Conservation (phyloP, 208 protist genomes). For the Trypanosoma caninum region DNA sequence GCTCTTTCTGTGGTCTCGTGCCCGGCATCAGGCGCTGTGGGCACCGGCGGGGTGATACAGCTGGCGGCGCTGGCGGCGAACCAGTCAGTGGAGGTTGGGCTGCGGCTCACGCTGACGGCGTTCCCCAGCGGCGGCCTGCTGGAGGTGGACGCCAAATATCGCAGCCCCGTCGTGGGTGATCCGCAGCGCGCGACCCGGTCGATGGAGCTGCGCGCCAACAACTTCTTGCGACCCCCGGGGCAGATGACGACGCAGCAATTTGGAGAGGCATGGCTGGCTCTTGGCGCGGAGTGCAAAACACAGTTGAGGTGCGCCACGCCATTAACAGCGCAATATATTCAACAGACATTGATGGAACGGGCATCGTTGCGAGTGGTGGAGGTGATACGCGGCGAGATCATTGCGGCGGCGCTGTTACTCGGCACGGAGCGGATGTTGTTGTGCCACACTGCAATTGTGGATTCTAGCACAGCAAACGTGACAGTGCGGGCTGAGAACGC, state of each 20-base stretch:
- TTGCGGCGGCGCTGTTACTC: constrained; percentile 39
- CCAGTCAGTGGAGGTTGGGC: background rate
- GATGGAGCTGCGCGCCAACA: constrained; percentile 1
- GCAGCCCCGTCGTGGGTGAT: background rate
- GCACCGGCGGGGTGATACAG: background rate
- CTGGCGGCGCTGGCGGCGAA: background rate
- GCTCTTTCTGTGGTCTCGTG: background rate
- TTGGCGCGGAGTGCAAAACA: constrained; percentile 18
- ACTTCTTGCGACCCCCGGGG: constrained; percentile 28
- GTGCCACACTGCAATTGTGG: constrained; percentile 27
- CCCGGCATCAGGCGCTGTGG: background rate
- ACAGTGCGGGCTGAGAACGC: constrained; percentile 24
- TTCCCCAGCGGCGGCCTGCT: constrained; percentile 14
- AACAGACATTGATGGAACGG: constrained; percentile 27
- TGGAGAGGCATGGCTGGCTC: constrained; percentile 30
- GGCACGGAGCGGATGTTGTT: constrained; percentile 18
- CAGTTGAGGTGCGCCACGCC: constrained; percentile 7
- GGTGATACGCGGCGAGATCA: constrained; percentile 57
- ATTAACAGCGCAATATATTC: constrained; percentile 22
- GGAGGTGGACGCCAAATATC: constrained; percentile 9
- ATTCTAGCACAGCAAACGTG: constrained; percentile 15
- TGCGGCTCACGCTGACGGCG: constrained; percentile 5
- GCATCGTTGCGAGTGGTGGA: constrained; percentile 49
- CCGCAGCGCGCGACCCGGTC: background rate
- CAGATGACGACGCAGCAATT: constrained; percentile 39